Conservation (phyloP, 2,329 filamentous ascomycete species). For the Colletotrichum cereale region DNA sequence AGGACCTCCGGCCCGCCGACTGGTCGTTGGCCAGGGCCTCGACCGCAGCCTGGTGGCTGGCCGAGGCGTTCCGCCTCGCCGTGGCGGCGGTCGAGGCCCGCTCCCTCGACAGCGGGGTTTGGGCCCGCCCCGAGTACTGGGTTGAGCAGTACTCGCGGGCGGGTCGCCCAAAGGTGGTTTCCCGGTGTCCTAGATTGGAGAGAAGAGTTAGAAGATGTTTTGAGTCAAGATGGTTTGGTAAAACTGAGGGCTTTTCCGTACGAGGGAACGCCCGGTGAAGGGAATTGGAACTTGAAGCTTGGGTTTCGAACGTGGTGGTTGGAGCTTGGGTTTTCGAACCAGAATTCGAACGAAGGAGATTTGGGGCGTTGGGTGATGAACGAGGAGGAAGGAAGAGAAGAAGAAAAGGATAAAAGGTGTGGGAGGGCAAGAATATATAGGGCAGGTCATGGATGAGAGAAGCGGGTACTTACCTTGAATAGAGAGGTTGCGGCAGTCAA, state of each 20-base stretch:
- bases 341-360: neutral
- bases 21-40: constrained; percentile 25
- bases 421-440: neutral
- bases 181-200: neutral
- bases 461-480: constrained; percentile 19
- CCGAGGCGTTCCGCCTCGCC: neutral
- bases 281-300: neutral
- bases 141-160: constrained; percentile 18
- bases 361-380: neutral
- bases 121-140: constrained; percentile 21
- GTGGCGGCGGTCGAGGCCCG: constrained; percentile 14
- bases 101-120: neutral
- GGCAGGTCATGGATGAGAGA: neutral
- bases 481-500: constrained; percentile 1
- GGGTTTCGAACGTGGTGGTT: neutral
- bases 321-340: neutral
- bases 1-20: constrained; percentile 13
- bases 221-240: neutral
- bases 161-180: neutral
- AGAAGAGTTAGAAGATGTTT: constrained; percentile 8
- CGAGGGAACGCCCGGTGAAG: neutral
- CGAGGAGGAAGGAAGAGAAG: neutral
- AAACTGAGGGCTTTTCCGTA: neutral
- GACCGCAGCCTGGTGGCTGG: constrained; percentile 14
- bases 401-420: neutral